Evolutionary conservation across 2,329 filamentous ascomycete species (phyloP).

Genomic region (Clonostachys rhizophaga): DNA sequence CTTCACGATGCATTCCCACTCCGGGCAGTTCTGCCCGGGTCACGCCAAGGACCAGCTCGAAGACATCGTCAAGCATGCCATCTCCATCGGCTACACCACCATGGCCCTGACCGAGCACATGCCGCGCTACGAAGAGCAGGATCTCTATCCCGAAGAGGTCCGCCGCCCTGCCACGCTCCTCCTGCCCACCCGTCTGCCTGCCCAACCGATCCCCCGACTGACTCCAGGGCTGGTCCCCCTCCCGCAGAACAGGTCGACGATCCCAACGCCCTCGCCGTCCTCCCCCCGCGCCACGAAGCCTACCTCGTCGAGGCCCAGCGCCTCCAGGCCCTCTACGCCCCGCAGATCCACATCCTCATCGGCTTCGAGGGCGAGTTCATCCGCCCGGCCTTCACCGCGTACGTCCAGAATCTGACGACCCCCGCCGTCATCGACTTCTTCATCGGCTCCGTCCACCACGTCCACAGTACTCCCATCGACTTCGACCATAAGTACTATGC

Average conservation of each 20-base stretch:
- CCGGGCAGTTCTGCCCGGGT: conserved; percentile 89
- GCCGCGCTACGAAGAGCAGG: conserved; percentile 66
- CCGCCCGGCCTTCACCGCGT: conserved; percentile 53
- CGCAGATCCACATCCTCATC: conserved; percentile 73
- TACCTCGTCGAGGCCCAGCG: conserved; percentile 74
- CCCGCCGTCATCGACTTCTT: conserved; percentile 78
- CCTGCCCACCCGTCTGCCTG: background rate
- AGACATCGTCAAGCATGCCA: conserved; percentile 74
- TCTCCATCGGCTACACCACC: conserved; percentile 71
- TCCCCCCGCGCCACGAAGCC: conserved; percentile 56
- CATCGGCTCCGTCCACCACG: conserved; percentile 89
- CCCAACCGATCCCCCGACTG: background rate
- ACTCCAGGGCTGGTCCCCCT: no score
- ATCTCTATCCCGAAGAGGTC: conserved; percentile 92
- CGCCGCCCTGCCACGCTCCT: background rate
- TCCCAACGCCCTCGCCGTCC: conserved; percentile 39
- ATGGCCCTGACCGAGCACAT: conserved; percentile 95
- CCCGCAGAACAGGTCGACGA: conserved; percentile 37
- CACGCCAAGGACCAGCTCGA: conserved; percentile 86
- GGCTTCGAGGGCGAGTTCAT: conserved; percentile 96
- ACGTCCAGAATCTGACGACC: conserved; percentile 58
- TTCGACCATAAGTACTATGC: conserved; percentile 68
- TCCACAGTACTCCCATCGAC: conserved; percentile 83
- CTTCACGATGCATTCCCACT: conserved; percentile 97
- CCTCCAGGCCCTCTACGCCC: conserved; percentile 65